Evolutionary conservation across 805 yeast species (phyloP).

Genomic region (Sugiyamaella qingdaonensis): DNA sequence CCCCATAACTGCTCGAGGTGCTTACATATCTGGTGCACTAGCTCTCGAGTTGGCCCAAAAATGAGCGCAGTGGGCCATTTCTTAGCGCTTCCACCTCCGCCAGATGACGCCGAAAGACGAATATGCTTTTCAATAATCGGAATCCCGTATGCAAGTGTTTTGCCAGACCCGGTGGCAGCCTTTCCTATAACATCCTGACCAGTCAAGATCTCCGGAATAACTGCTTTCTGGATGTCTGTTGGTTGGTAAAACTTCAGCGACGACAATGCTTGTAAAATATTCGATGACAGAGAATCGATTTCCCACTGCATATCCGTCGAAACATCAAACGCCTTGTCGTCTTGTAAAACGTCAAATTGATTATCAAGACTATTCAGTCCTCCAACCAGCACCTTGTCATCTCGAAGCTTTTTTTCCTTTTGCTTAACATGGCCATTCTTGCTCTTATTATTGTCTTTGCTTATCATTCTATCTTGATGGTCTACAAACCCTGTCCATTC

Average conservation of each 20-base stretch:
- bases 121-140: conserved; percentile 75
- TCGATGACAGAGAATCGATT: conserved; percentile 46
- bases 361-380: conserved; percentile 12
- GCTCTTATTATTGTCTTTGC: conserved; percentile 11
- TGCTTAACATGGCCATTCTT: conserved; percentile 14
- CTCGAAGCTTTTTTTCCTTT: neutral
- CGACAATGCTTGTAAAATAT: conserved; percentile 55
- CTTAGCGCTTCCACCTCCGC: conserved; percentile 11
- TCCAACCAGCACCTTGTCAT: neutral
- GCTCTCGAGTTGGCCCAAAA: conserved; percentile 93
- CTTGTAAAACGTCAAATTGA: conserved; percentile 21
- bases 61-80: conserved; percentile 65
- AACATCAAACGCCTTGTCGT: conserved; percentile 19
- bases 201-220: conserved; percentile 68
- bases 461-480: conserved; percentile 6
- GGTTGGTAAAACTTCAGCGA: conserved; percentile 61
- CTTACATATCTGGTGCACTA: conserved; percentile 87
- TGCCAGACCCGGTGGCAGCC: conserved; percentile 97
- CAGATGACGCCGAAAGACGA: conserved; percentile 9
- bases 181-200: conserved; percentile 89
- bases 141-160: conserved; percentile 91
- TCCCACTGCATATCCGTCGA: conserved; percentile 35
- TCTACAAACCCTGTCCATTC: conserved; percentile 3
- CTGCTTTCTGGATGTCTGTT: conserved; percentile 73
- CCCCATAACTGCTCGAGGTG: conserved; percentile 56